A percentile compares a stretch with the other conserved stretches of the same genome.
Conservation (phyloP, 2,329 filamentous ascomycete species). For the Zarea fungicola region DNA sequence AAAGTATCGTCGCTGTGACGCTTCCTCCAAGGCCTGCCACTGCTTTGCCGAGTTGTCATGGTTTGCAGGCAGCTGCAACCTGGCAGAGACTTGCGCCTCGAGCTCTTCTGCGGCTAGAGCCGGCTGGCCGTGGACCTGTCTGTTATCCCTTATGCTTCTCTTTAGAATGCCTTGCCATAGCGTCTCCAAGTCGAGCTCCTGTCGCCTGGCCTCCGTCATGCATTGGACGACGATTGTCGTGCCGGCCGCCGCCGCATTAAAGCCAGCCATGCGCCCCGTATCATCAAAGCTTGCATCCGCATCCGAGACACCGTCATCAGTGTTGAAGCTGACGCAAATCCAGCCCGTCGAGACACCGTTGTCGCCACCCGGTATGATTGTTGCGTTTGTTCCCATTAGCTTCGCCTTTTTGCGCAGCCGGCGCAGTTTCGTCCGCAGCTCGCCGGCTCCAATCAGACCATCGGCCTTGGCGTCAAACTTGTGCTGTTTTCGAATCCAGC, state of each 20-base stretch:
- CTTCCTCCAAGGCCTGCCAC: conserved; percentile 30
- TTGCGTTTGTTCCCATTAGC: conserved; percentile 67
- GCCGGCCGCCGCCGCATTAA: conserved; percentile 52
- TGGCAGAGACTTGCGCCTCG: conserved; percentile 25
- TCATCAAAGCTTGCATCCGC: conserved; percentile 42
- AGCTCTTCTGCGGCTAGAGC: conserved; percentile 23
- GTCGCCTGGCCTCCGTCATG: conserved; percentile 48
- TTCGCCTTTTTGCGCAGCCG: conserved; percentile 77
- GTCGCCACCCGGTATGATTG: conserved; percentile 61
- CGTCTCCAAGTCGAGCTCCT: conserved; percentile 48
- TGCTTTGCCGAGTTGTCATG: conserved; percentile 25
- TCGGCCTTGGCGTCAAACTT: conserved; percentile 74
- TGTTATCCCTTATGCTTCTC: conserved; percentile 26
- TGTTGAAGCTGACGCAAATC: conserved; percentile 89
- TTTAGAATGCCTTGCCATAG: conserved; percentile 44
- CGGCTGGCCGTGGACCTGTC: conserved; percentile 25
- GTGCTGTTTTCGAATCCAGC: conserved; percentile 73
- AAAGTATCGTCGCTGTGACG: conserved; percentile 29
- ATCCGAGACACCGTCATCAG: conserved; percentile 51
- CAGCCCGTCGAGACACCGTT: conserved; percentile 90
- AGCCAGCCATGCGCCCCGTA: conserved; percentile 65
- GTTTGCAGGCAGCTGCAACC: conserved; percentile 26
- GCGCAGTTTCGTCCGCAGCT: conserved; percentile 80
- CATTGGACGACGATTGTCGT: conserved; percentile 54
- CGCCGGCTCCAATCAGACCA: conserved; percentile 81